Evolutionary conservation across 495 filamentous ascomycete species (phyloP).

Genomic region (Saxophila tyrrhenica): DNA sequence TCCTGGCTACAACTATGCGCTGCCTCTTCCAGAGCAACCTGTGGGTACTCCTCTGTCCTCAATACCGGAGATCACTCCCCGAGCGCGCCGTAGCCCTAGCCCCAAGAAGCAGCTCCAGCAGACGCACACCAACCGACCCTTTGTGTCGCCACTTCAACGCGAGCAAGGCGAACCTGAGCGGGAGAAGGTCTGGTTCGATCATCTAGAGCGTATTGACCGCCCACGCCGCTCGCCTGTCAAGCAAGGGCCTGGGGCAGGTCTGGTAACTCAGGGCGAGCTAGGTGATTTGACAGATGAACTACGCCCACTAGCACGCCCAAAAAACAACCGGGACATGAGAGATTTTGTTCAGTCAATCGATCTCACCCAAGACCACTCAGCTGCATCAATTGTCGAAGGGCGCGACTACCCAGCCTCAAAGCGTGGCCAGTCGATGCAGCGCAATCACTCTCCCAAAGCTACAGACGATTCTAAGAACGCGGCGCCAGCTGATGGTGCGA

Average conservation of each 20-base stretch:
- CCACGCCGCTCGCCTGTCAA: not conserved
- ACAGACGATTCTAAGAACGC: constrained; percentile 5
- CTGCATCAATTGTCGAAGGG: not conserved
- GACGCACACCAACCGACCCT: constrained; percentile 25
- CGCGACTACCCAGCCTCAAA: not conserved
- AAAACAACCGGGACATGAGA: constrained; percentile 24
- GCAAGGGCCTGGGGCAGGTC: not conserved
- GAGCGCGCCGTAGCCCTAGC: constrained; percentile 3
- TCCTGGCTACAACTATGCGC: not conserved
- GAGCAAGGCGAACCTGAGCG: constrained; percentile 8
- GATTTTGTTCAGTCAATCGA: constrained; percentile 17
- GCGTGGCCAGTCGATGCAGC: not conserved
- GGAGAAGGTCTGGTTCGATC: constrained; percentile 28
- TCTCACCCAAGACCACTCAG: not conserved
- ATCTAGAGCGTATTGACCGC: constrained; percentile 3
- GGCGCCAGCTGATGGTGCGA: not conserved
- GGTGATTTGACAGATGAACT: constrained; percentile 13
- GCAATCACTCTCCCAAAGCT: not conserved
- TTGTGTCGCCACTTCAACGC: constrained; percentile 28
- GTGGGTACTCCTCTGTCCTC: constrained; percentile 17
- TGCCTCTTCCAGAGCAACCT: not conserved
- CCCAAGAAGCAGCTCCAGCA: constrained; percentile 15
- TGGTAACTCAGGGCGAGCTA: constrained; percentile 15
- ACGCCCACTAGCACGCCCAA: constrained; percentile 9
- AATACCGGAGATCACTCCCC: constrained; percentile 16